These are phyloP conservation scores for Cordyceps fumosorosea DNA, from an alignment of 2,329 filamentous ascomycete genomes.

Conservation along the genomic window DNA sequence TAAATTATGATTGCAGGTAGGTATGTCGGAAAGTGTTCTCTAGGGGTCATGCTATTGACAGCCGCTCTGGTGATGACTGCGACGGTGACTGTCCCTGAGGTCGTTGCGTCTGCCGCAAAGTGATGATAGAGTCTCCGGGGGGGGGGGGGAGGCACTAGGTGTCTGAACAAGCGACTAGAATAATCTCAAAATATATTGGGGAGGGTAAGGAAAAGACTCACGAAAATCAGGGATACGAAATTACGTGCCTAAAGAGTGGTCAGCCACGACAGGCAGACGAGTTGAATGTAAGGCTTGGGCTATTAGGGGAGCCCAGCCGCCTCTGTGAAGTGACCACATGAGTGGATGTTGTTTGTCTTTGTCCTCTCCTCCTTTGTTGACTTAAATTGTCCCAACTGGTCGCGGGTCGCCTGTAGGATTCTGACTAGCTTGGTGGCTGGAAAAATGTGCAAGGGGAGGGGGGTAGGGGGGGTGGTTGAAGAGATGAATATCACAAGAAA, in stretches of 20 bases:
- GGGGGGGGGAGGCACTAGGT: no score
- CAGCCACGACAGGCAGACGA: neutral
- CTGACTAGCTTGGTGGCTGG: neutral
- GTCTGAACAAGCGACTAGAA: no score
- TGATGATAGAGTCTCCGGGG: neutral
- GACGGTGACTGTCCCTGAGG: neutral
- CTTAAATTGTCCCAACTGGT: no score
- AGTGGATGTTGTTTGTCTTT: no score
- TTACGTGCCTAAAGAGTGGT: neutral
- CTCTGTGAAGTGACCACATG: no score
- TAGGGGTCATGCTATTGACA: neutral
- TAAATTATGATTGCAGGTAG: neutral
- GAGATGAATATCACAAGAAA: neutral
- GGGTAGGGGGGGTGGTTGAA: neutral
- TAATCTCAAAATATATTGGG: neutral
- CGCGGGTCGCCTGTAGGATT: neutral
- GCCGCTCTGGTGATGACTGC: neutral
- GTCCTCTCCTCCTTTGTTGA: no score
- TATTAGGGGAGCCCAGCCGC: neutral
- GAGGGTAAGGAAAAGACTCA: neutral
- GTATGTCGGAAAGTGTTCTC: neutral
- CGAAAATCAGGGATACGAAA: neutral
- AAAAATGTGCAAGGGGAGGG: neutral
- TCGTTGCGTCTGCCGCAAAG: neutral
- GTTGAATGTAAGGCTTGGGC: neutral